Evolutionary conservation across 2,329 filamentous ascomycete genomes (phyloP).

Genomic region (Xylaria sp.): DNA sequence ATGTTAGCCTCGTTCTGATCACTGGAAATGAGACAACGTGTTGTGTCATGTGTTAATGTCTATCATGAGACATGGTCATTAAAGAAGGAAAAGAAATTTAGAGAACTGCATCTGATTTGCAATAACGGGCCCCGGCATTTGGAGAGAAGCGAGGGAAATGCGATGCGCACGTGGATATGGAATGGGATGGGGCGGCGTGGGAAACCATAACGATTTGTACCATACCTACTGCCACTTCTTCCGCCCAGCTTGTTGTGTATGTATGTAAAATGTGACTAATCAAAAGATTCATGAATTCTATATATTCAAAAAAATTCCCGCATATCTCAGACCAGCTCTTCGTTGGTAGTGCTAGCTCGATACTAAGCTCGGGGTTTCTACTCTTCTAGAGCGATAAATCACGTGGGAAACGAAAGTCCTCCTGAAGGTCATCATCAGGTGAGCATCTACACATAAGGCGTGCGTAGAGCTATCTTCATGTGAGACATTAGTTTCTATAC

Average conservation of each 20-base stretch:
- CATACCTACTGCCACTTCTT: constrained; percentile 35
- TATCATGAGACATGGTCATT: constrained; percentile 24
- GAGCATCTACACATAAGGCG: too few relatives aligned
- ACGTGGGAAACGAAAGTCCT: neutral
- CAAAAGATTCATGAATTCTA: constrained; percentile 28
- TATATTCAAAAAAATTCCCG: neutral
- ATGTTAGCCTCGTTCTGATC: constrained; percentile 1
- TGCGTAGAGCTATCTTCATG: too few relatives aligned
- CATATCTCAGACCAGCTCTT: neutral
- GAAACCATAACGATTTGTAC: constrained; percentile 35
- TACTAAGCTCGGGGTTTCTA: too few relatives aligned
- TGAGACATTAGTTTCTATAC: neutral
- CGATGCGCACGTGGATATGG: constrained; percentile 14
- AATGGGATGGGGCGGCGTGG: constrained; percentile 2
- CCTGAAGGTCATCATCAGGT: too few relatives aligned
- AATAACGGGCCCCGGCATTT: constrained; percentile 20
- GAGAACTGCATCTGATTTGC: constrained; percentile 23
- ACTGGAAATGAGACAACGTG: constrained; percentile 7
- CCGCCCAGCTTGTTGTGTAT: constrained; percentile 31
- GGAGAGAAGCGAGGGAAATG: constrained; percentile 26
- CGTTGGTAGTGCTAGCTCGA: neutral
- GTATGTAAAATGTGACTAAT: constrained; percentile 36
- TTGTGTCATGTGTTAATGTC: neutral
- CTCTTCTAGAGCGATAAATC: neutral
- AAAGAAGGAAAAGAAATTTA: constrained; percentile 9